These are phyloP conservation scores for Earliella scabrosa DNA, from an alignment of 1,284 basidiomycete genomes.

Conservation along the genomic window DNA sequence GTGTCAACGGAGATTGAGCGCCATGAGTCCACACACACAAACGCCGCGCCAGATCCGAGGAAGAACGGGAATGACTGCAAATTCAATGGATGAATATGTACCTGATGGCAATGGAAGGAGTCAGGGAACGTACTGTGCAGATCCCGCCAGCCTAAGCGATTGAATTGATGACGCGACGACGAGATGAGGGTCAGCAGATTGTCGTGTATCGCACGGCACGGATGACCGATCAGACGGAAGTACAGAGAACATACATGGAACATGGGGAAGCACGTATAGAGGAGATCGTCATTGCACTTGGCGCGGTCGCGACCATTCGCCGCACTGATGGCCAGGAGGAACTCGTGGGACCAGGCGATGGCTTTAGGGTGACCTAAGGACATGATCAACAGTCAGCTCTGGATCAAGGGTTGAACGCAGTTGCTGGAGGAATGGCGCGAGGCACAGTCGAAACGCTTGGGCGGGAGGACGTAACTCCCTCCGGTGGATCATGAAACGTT, in stretches of 20 bases:
- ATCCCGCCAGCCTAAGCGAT: slow-evolving; percentile 2
- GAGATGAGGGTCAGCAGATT: too few relatives aligned
- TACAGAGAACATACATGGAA: slow-evolving; percentile 5
- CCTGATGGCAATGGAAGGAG: too few relatives aligned
- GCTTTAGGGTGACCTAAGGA: slow-evolving; percentile 4
- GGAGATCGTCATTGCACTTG: slow-evolving; percentile 6
- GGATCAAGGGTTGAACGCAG: too few relatives aligned
- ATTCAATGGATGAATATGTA: too few relatives aligned
- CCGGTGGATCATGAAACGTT: too few relatives aligned
- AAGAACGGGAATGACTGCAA: slow-evolving; percentile 9
- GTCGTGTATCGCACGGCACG: too few relatives aligned
- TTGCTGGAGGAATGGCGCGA: too few relatives aligned
- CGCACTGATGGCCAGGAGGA: slow-evolving; percentile 4
- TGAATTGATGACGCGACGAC: not conserved
- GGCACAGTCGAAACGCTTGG: too few relatives aligned
- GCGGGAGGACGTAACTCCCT: too few relatives aligned
- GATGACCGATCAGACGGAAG: too few relatives aligned
- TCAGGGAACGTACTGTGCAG: not conserved
- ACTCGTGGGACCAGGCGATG: slow-evolving; percentile 7
- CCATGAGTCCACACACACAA: slow-evolving; percentile 9
- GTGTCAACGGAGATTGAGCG: slow-evolving; percentile 5
- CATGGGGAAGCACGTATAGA: slow-evolving; percentile 14
- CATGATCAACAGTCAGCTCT: too few relatives aligned
- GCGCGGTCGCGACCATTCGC: slow-evolving; percentile 5
- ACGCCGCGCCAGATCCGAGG: slow-evolving; percentile 7